Evolutionary conservation across 1,139 yeast genomes (phyloP).

Genomic region (Saccharomyces hybrid): DNA sequence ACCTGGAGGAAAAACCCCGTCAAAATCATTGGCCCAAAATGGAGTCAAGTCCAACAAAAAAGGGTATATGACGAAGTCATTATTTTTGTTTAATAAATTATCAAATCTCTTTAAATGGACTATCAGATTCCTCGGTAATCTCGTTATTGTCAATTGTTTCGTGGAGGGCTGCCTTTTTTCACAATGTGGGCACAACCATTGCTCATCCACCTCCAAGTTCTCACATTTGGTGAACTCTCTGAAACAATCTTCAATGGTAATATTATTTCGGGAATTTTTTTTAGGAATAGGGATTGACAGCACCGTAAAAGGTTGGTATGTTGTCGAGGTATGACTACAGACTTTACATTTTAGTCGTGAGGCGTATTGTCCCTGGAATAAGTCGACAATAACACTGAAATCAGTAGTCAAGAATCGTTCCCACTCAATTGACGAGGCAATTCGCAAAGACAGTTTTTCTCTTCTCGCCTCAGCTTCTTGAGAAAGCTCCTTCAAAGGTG

Average conservation of each 20-base stretch:
- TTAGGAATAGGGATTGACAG: slow-evolving; percentile 66
- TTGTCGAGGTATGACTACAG: slow-evolving; percentile 77
- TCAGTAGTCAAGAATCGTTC: slow-evolving; percentile 80
- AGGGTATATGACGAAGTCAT: slow-evolving; percentile 35
- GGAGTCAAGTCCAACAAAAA: slow-evolving; percentile 58
- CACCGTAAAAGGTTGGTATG: slow-evolving; percentile 75
- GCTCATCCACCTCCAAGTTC: slow-evolving; percentile 67
- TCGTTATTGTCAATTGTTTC: slow-evolving; percentile 59
- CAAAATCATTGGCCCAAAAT: slow-evolving; percentile 61
- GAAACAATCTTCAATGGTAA: slow-evolving; percentile 50
- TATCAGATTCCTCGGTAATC: slow-evolving; percentile 65
- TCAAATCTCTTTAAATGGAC: slow-evolving; percentile 78
- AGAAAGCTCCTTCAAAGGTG: slow-evolving; percentile 52
- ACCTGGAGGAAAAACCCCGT: slow-evolving; percentile 35
- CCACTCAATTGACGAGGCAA: slow-evolving; percentile 94
- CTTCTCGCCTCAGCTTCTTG: slow-evolving; percentile 69
- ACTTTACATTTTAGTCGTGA: slow-evolving; percentile 70
- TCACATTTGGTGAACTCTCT: slow-evolving; percentile 63
- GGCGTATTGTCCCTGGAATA: slow-evolving; percentile 85
- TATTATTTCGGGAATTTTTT: slow-evolving; percentile 7
- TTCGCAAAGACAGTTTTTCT: slow-evolving; percentile 67
- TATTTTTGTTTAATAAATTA: slow-evolving; percentile 32
- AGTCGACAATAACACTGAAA: slow-evolving; percentile 76
- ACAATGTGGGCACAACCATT: slow-evolving; percentile 87
- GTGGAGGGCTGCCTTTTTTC: slow-evolving; percentile 58